A percentile compares a stretch with the other conserved stretches of the same genome.
phyloP scores from a whole-genome alignment of 257 asterid species.

The Nicotiana paniculata region DNA sequence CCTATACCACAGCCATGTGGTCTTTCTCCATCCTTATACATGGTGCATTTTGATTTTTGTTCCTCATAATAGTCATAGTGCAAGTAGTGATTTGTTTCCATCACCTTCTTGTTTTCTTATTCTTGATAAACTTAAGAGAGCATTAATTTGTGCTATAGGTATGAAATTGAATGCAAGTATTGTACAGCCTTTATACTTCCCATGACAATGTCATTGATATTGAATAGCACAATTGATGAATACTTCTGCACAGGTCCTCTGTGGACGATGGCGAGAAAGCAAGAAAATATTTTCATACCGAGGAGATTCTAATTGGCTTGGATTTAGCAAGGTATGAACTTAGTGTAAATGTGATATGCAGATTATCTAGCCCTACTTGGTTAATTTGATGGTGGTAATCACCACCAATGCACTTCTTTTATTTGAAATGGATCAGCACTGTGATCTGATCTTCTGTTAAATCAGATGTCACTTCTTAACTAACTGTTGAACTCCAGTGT shows the following conservation, averaged over 20 bases:
- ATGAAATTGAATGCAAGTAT: background rate
- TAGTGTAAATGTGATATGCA: background rate
- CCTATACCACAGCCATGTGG: background rate
- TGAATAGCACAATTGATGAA: background rate
- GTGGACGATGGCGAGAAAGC: slow-evolving; percentile 71
- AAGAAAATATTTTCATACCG: slow-evolving; percentile 65
- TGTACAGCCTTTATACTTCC: background rate
- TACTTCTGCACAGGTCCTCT: slow-evolving; percentile 49
- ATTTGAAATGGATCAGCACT: background rate
- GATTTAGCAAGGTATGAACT: slow-evolving; percentile 72
- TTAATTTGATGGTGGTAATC: background rate
- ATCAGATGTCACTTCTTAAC: background rate
- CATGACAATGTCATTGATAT: background rate
- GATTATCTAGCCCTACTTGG: background rate
- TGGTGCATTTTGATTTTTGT: background rate
- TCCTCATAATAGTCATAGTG: background rate
- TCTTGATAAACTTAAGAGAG: background rate
- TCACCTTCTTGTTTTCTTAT: background rate
- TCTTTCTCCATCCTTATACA: background rate
- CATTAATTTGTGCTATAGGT: background rate
- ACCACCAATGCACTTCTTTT: background rate
- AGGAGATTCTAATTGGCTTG: slow-evolving; percentile 99
- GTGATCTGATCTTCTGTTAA: background rate
- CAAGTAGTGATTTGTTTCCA: background rate
- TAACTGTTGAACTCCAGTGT: background rate